Base-by-base conservation (phyloP, 2,329 filamentous ascomycete genomes). In the Tolypocladium cylindrosporum region DNA sequence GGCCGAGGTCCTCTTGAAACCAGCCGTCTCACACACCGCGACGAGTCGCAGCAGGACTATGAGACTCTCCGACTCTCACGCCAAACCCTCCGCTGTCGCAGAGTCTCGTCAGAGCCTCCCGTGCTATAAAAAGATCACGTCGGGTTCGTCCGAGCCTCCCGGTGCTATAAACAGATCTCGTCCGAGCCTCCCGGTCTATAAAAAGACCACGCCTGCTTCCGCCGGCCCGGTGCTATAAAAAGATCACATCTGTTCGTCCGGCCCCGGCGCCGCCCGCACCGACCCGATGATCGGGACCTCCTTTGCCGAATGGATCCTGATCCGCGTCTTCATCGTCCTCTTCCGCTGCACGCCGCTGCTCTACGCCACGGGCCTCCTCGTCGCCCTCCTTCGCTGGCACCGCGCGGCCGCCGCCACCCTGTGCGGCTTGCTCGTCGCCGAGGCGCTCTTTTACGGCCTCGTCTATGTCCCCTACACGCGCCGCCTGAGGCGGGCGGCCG, bases 331-430 rank as follows among this genome's bases (percentile, higher is more conserved):
- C 66, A 76, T 81, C 61, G 59, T 75, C 40, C 58, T 73, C 42
- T 71, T 80, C 36, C 76, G 74, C 53, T 76, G 77, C 67, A 74
- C 74, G 31, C 73, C 76, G 13, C 68, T 74, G 51, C 61, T 79
- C 27, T 75, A 75, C 61, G 63, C 71, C 27, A 53, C 65, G 31
- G 57, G 61, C 56, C 65, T 78, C 41, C 41, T 66, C 37, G 21
- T 70, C 27, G 57, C 64, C 48, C 58, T 67, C 3, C 27, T 53
- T 14, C 37, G 14, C 27, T 27, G 31, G 41, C 14, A 45, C 24
- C 27, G n/a, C 21, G 27, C 10, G 13, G 42, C 60, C 27, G 61
- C 66, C 40, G 57, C 58, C 31, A 48, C 64, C 14, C 59, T 73
- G 27, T 51, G 66, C 31, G 64, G 57, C 21, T 71, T 74, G 31